Conservation (phyloP, 1,284 basidiomycete species). For the Microbotryum lychnidis-dioicae region DNA sequence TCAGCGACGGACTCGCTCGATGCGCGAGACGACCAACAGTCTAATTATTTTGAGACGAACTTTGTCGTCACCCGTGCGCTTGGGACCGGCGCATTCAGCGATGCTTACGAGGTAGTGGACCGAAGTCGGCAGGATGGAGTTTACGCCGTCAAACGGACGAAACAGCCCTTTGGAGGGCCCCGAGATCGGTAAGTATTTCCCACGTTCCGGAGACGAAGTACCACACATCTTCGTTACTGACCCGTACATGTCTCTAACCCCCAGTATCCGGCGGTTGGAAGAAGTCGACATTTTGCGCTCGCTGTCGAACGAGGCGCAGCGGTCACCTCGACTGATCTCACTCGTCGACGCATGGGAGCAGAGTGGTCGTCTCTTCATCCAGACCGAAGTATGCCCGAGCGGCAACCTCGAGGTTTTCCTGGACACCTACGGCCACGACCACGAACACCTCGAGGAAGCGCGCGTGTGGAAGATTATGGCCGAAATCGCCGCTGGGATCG, state of each 20-base stretch:
- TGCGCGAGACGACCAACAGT: conserved; percentile 22
- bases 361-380: conserved; percentile 78
- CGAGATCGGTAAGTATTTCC: conserved; percentile 66
- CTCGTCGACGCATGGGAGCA: conserved; percentile 98
- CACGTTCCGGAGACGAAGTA: not conserved
- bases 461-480: conserved; percentile 94
- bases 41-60: conserved; percentile 54
- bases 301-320: conserved; percentile 46
- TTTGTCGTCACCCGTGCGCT: conserved; percentile 75
- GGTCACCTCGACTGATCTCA: conserved; percentile 72
- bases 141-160: conserved; percentile 90
- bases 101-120: conserved; percentile 79
- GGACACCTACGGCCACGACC: conserved; percentile 79
- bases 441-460: conserved; percentile 80
- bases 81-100: conserved; percentile 89
- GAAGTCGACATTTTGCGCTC: conserved; percentile 89
- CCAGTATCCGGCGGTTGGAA: conserved; percentile 76
- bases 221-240: conserved; percentile 2
- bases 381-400: conserved; percentile 87
- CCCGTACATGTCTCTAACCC: conserved; percentile 22
- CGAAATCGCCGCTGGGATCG: conserved; percentile 69
- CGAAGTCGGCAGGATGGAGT: conserved; percentile 51
- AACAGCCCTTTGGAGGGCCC: conserved; percentile 75
- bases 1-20: conserved; percentile 25
- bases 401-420: conserved; percentile 89